Conservation (phyloP, 805 yeast species). For the Tetrapisispora nanseiensis region DNA sequence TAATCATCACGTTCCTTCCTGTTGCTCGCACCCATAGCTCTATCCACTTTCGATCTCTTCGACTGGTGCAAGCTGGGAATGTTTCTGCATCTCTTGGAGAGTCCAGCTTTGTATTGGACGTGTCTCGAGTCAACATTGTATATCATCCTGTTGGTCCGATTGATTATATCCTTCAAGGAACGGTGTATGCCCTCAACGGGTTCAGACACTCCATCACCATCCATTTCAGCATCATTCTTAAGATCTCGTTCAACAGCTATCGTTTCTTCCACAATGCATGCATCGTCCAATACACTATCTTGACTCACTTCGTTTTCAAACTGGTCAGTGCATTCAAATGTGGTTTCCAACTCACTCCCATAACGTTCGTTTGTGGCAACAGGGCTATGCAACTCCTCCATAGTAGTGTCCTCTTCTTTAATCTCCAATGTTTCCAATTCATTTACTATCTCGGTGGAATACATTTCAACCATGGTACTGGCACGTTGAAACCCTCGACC, state of each 20-base stretch:
- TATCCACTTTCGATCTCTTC: too few species aligned
- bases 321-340: not conserved
- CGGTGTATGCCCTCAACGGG: not conserved
- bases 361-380: not conserved
- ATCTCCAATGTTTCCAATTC: not conserved
- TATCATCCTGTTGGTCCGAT: constrained; percentile 16
- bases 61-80: constrained; percentile 13
- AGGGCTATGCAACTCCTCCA: too few species aligned
- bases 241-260: not conserved
- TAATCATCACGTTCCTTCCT: too few species aligned
- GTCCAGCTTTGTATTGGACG: constrained; percentile 19
- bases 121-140: constrained; percentile 20
- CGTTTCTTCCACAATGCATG: too few species aligned
- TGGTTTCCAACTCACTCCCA: not conserved
- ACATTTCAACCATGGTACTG: not conserved
- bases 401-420: not conserved
- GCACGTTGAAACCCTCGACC: constrained; percentile 1
- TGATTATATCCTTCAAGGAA: constrained; percentile 20
- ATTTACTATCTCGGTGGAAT: not conserved
- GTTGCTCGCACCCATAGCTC: too few species aligned
- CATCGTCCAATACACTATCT: too few species aligned
- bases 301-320: not conserved
- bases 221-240: too few species aligned
- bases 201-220: too few species aligned
- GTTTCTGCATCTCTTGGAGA: constrained; percentile 12